Base-by-base conservation (phyloP, 768 basidiomycete species). In the Lactarius sanguifluus region DNA sequence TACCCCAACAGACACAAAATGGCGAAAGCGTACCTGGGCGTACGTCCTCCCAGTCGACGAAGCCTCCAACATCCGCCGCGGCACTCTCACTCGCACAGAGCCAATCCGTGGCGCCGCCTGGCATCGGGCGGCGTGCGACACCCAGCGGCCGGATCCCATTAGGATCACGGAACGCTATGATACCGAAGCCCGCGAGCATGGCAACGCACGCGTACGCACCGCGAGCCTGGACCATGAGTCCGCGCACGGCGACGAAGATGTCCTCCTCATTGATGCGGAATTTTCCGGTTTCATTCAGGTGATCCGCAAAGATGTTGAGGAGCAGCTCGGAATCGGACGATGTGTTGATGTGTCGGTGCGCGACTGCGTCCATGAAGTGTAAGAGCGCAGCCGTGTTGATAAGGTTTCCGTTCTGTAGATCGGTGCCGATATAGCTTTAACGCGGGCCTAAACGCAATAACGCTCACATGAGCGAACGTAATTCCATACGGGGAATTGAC, bases 401-500 rank as follows among this genome's bases (percentile, higher is more conserved):
- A 40, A 98, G 86, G 77, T 99, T 99, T 47, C 97, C 97, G 78
- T 99, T 99, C 96, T 99, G 73, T 18, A 23, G 36, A 20, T 66
- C 59, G 64, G 40, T n/a, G 15, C 40, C 20, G 32, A 40, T 56
- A 25, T 28, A 28, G 16, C 52, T 50, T 47, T 7, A 59, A 47
- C 20, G 9, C 60, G 30, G 70, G 59, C 66, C 12, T 41, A 59
- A 16, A 64, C 41, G 32, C 45, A 30, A 56, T 28, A 61, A 23
- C 62, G 18, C 89, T 69, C 76, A 96, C 96, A 82, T 99, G 96
- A 23, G 93, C 97, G 75, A 99, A 91, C 68, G 96, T 94, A 74
- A 99, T 96, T 60, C 97, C 97, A 76, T 98, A 99, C 3, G 97
- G 97, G n/a, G 95, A 96, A 80, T 99, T 99, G 72, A 99, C 97